Percentiles rank a stretch among this genome's conserved stretches.
phyloP scores from a whole-genome alignment of 345 rosid species.

The Populus nigra region DNA sequence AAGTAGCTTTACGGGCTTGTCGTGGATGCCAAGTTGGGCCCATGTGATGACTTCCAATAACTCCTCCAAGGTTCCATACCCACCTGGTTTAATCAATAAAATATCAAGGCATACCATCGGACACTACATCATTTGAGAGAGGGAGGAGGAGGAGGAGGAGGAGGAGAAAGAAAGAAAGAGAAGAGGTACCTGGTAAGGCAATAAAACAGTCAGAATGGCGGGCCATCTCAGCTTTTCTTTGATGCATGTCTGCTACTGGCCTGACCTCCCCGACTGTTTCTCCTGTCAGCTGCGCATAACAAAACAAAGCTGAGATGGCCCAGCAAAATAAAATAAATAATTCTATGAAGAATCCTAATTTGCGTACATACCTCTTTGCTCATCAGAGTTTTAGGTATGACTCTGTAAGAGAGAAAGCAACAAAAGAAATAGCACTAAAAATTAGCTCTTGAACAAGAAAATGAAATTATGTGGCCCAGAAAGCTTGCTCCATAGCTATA shows the following conservation, averaged over 20 bases:
- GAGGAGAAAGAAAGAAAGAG: not conserved
- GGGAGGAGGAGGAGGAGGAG: not conserved
- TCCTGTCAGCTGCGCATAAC: slow-evolving; percentile 48
- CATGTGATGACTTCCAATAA: slow-evolving; percentile 45
- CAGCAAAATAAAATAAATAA: not conserved
- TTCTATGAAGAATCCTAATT: not conserved
- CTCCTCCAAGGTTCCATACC: slow-evolving; percentile 52
- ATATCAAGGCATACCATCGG: not conserved
- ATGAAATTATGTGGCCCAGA: not conserved
- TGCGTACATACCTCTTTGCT: slow-evolving; percentile 61
- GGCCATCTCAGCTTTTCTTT: slow-evolving; percentile 52
- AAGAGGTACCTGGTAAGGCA: slow-evolving; percentile 41
- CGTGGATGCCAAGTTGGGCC: slow-evolving; percentile 54
- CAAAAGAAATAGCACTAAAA: not conserved
- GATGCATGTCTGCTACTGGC: slow-evolving; percentile 50
- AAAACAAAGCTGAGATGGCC: not conserved
- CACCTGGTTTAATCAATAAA: slow-evolving; percentile 26
- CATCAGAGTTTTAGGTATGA: slow-evolving; percentile 89
- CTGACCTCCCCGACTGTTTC: slow-evolving; percentile 56
- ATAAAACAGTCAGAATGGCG: slow-evolving; percentile 50
- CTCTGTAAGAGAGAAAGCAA: slow-evolving; percentile 35
- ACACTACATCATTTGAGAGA: not conserved
- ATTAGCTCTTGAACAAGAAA: not conserved
- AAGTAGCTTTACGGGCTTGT: slow-evolving; percentile 44
- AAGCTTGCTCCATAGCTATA: not conserved